Conservation (phyloP, 129 eudicot genomes). For the Pittosporum tobira region DNA sequence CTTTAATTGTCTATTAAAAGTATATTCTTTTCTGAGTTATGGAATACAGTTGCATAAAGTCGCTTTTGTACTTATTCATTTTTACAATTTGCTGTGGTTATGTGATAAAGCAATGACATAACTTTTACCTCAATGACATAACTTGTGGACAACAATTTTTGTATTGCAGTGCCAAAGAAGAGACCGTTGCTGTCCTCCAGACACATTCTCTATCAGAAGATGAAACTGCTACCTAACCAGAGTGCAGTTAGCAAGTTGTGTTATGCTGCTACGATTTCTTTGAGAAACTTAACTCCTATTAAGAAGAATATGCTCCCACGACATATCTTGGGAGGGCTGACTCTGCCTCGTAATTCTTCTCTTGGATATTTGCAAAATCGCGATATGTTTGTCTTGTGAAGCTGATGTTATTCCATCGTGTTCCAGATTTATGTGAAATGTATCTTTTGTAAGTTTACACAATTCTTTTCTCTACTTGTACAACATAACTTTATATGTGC, state of each 20-base stretch:
- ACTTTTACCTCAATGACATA: background rate
- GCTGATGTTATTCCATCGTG: no score
- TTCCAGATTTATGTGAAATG: no score
- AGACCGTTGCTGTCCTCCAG: conserved; percentile 55
- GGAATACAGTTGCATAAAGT: background rate
- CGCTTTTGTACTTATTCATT: background rate
- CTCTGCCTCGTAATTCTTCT: background rate
- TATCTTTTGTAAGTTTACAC: no score
- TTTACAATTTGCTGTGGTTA: background rate
- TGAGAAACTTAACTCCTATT: background rate
- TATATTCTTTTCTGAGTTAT: background rate
- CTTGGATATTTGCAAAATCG: background rate
- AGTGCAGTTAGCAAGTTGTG: background rate
- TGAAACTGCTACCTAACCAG: conserved; percentile 4
- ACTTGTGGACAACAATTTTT: background rate
- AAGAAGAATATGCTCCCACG: background rate
- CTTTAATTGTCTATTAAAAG: background rate
- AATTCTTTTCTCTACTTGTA: no score
- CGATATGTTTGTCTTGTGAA: no score
- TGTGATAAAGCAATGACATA: background rate
- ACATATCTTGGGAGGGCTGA: background rate
- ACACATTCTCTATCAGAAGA: conserved; percentile 44
- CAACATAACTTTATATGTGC: no score
- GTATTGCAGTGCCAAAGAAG: conserved; percentile 65
- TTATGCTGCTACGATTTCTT: no score